Base-by-base conservation (phyloP, 2,329 filamentous ascomycete genomes). In the Drechslera avenae region DNA sequence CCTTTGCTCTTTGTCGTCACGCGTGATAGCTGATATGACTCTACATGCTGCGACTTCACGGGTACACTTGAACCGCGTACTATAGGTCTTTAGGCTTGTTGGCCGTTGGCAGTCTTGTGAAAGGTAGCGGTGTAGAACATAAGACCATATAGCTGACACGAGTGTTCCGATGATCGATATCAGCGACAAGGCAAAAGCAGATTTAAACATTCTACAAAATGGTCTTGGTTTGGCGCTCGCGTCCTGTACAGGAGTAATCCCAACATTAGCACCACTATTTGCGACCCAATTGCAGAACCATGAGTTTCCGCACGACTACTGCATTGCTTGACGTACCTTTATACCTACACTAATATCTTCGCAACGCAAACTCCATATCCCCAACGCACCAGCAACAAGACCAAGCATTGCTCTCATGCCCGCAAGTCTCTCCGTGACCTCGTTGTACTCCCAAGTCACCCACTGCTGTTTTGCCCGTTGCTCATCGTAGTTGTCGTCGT, bases 41-140 rank as follows among this genome's bases (percentile, higher is more conserved):
- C 10, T 4, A n/a, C 43, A 46, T 3, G 43, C 34, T 6, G 43
- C 43, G 10, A 46, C 2, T 16, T 46, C 43, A 19, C 43, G 43
- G 5, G 33, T 46, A 21, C 43, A 46, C 3, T 7, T 30, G 7
- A 21, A 39, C 1, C 37, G 26, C 4, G 14, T 17, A 34, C 18
- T 46, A 14, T 46, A 46, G 2, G 26, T 19, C 1, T 14, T 16
- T 2, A 46, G n/a, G 5, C 14, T n/a, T 0, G n/a, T 7, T 10
- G 43, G 34, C 21, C 28, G 14, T 10, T 28, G 33, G 4, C 43
- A 46, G 19, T 19, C 13, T n/a, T 46, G 21, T 1, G 17, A 32
- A 10, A 34, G 26, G 8, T 37, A 26, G 26, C 21, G 18, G 9
- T 39, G 34, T 3, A 46, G 3, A 3, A 46, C 21, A 1, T n/a